phyloP scores from a whole-genome alignment of 2,329 filamentous ascomycete genomes.

The Xylaria sp. region DNA sequence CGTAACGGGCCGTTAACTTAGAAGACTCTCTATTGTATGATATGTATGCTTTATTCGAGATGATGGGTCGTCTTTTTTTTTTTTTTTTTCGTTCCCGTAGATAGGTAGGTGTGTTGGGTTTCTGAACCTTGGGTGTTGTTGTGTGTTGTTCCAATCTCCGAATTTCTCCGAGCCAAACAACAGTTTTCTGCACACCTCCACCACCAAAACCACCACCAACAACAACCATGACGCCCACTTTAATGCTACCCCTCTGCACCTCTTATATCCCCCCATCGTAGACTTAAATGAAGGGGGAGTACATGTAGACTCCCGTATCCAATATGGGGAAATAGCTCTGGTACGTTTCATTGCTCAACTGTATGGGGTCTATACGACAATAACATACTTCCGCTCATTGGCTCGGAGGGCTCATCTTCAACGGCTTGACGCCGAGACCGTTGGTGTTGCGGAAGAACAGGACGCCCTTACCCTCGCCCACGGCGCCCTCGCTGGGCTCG shows the following conservation, averaged over 20 bases:
- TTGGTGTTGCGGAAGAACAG: conserved; percentile 97
- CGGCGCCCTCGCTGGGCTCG: conserved; percentile 84
- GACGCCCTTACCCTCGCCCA: conserved; percentile 83
- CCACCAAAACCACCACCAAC: too few relatives aligned
- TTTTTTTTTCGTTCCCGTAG: not conserved
- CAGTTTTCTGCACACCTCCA: conserved; percentile 1
- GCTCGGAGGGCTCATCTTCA: conserved; percentile 43
- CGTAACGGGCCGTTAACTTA: too few relatives aligned
- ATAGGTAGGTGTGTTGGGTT: not conserved
- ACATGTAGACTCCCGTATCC: not conserved
- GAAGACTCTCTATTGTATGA: too few relatives aligned
- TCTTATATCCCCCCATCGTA: not conserved
- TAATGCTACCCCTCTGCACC: not conserved
- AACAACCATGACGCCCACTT: too few relatives aligned
- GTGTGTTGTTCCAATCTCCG: conserved; percentile 21
- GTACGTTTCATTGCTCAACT: not conserved
- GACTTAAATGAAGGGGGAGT: not conserved
- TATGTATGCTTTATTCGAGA: not conserved
- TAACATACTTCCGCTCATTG: conserved; percentile 12
- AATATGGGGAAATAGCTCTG: too few relatives aligned
- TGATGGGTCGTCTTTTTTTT: too few relatives aligned
- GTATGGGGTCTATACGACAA: not conserved
- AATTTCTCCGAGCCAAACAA: conserved; percentile 14
- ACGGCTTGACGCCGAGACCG: conserved; percentile 73
- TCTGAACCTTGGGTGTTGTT: too few relatives aligned